Conservation (phyloP, 2,329 filamentous ascomycete species). For the Xylaria arbuscula region DNA sequence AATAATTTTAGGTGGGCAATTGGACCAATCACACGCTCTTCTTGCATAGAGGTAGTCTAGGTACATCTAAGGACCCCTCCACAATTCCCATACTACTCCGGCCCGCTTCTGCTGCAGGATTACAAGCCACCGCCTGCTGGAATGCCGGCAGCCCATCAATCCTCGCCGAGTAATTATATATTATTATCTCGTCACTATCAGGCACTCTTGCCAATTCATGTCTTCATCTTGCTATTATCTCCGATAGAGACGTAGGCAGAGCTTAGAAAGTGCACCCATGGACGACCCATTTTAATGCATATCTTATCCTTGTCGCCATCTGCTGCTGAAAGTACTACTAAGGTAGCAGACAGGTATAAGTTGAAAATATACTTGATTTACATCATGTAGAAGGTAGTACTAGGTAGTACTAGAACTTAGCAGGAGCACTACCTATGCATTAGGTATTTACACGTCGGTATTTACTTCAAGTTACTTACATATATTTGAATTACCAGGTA, state of each 20-base stretch:
- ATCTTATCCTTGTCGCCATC: background rate
- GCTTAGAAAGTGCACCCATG: background rate
- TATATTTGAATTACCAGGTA: too few relatives aligned
- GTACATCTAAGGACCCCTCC: conserved; percentile 18
- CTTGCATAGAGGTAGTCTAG: background rate
- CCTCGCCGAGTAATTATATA: too few relatives aligned
- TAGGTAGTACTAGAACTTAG: too few relatives aligned
- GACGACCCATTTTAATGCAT: background rate
- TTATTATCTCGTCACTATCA: too few relatives aligned
- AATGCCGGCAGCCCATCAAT: background rate
- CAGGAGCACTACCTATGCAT: too few relatives aligned
- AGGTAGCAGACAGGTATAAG: background rate
- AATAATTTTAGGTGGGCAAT: conserved; percentile 28
- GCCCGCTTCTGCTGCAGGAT: too few relatives aligned
- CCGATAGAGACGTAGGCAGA: too few relatives aligned
- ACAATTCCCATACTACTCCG: conserved; percentile 9
- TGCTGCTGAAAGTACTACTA: background rate
- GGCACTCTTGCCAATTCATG: too few relatives aligned
- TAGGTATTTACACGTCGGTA: too few relatives aligned
- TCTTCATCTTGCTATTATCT: too few relatives aligned
- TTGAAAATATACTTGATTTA: background rate
- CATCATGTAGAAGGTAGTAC: too few relatives aligned
- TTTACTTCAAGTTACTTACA: too few relatives aligned
- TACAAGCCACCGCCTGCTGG: background rate
- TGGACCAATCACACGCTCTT: conserved; percentile 31